Base-by-base conservation (phyloP, 495 filamentous ascomycete genomes). In the Penicillium maclennaniae region DNA sequence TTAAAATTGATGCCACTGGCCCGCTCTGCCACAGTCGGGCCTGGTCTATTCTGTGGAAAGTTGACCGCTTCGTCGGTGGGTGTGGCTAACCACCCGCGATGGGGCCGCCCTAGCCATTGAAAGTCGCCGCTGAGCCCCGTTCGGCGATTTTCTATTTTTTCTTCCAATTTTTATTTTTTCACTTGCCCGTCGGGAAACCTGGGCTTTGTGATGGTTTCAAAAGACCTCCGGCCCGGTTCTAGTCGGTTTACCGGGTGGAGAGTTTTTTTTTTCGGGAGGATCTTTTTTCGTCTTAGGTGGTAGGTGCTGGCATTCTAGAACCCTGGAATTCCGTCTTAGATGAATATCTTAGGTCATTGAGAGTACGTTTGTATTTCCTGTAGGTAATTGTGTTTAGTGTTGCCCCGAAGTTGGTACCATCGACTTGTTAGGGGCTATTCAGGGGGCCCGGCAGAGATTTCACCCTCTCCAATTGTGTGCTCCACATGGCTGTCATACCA, bases 1-100 rank as follows among this genome's bases (percentile, higher is more conserved):
- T 57, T 53, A 54, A 40, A 34, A 34, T 41, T 17, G 27, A 47
- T 47, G 40, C 43, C 39, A 40, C 38, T 48, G 52, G 50, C 47
- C 23, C 8, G 17, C 27, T 46, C 31, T 40, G 34, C 43, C 27
- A 38, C 28, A 36, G 25, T 43, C 41, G 16, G 37, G 14, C 28
- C 27, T 37, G 46, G 53, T 34, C 39, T n/a, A 34, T 26, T 49
- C 42, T 31, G 20, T 45, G 31, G 31, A 39, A 46, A 41, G 34
- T 19, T 28, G 44, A 46, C 38, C 38, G 38, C 38, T 19, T 1
- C 16, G 44, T 12, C 8, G 28, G 43, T 52, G 47, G 47, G 23
- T 48, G 10, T 26, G 14, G 37, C 36, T 49, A 38, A 41, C 16
- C 16, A 36, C 17, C 34, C 28, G 16, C 20, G 17, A 47, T 37